Base-by-base conservation (phyloP, 116 monocot species). In the Cymodocea nodosa region DNA sequence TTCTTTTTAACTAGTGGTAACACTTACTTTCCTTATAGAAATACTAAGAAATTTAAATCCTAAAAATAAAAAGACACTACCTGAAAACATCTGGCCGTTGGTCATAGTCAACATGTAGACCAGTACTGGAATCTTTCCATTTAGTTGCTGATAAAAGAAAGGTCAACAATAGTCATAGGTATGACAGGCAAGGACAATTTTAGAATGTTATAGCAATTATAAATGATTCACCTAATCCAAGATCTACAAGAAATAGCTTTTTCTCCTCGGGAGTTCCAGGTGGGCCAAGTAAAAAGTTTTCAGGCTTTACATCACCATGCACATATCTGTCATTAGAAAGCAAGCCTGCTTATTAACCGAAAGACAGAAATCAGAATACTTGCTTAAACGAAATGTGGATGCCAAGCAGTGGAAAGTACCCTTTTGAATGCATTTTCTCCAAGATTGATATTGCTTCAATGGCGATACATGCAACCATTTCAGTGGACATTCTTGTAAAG, bases 381-480 rank as follows among this genome's bases (percentile, higher is more conserved):
- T 44, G 44, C 44, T 44, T 6, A 44, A 6, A 44, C 11, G 11
- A 6, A 8, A 44, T 44, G 44, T 8, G 44, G 44, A 44, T 6
- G 11, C 5, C 0, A 44, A 44, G 44, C 56, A 56, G 23, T 44
- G 50, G 23, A 50, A 44, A 59, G 37, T 39, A 98, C 97, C 97
- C 97, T 80, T 98, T 98, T 53, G 97, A 98, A 73, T 98, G 97
- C 83, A 92, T 77, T 71, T 91, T 91, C 83, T 98, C 97, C 63
- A 98, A 67, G 70, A 98, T 98, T 52, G 92, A 98, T 50, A 98
- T 86, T 51, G 97, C 85, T 79, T 98, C 97, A 84, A 92, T 82
- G 51, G 85, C 86, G 65, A 98, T 89, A 48, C 97, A 98, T 51
- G 97, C 97, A 74, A 98, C 97, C 97, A 98, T 98, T 69, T 98